A percentile compares a stretch with the other conserved stretches of the same genome.
These are phyloP conservation scores for Lactarius deliciosus DNA, from an alignment of 768 basidiomycete species.

Conservation along the genomic window DNA sequence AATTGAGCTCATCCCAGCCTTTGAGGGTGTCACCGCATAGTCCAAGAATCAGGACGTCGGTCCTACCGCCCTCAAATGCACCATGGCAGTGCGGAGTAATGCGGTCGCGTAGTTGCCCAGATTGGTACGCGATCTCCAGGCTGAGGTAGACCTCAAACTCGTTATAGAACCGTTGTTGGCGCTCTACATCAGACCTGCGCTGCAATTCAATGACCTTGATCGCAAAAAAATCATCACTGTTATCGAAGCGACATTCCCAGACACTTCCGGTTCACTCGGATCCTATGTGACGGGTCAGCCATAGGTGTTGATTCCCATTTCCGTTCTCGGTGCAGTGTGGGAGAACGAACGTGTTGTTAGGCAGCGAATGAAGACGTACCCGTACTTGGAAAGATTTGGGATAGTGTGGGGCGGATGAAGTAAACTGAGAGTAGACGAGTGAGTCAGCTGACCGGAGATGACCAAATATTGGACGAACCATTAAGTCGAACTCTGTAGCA, in stretches of 20 bases:
- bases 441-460: not conserved
- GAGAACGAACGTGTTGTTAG: too few relatives aligned
- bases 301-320: not conserved
- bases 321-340: not conserved
- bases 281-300: not conserved
- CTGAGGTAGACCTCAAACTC: not conserved
- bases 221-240: not conserved
- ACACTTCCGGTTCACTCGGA: not conserved
- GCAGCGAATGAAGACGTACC: too few relatives aligned
- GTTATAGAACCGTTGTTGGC: too few relatives aligned
- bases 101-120: not conserved
- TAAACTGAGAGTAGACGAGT: not conserved
- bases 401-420: not conserved
- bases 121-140: not conserved
- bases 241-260: conserved; percentile 5
- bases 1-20: too few relatives aligned
- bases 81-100: not conserved
- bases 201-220: too few relatives aligned
- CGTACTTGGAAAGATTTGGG: not conserved
- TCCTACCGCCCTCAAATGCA: too few relatives aligned
- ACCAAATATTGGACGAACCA: not conserved
- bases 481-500: too few relatives aligned
- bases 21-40: too few relatives aligned
- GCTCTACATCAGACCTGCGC: too few relatives aligned
- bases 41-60: too few relatives aligned